These are phyloP conservation scores for Arabidopsis arenosa DNA, from an alignment of 345 rosid genomes.

Conservation along the genomic window DNA sequence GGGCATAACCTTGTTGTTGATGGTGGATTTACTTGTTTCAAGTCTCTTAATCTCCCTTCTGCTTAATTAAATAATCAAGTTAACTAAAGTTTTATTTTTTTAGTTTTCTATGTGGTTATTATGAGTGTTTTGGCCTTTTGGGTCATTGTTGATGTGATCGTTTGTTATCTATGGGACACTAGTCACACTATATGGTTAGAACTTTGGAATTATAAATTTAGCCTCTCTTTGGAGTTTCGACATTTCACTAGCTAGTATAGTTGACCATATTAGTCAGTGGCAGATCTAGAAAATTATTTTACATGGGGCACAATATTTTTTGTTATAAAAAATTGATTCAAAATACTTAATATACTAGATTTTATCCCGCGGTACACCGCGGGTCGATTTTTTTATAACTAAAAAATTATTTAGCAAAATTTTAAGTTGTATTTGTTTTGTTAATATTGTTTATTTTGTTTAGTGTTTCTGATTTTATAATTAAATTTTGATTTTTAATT, in stretches of 20 bases:
- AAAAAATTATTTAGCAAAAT: no score
- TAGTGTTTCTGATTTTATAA: no score
- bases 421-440: no score
- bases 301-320: no score
- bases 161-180: conserved; percentile 7
- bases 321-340: no score
- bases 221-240: neutral
- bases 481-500: no score
- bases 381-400: no score
- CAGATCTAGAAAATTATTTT: no score
- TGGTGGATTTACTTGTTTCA: conserved; percentile 69
- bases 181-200: neutral
- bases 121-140: neutral
- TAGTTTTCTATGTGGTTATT: conserved; percentile 9
- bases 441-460: no score
- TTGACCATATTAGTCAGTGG: no score
- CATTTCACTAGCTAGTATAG: neutral
- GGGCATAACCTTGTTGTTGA: conserved; percentile 54
- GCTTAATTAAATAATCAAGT: conserved; percentile 28
- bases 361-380: no score
- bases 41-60: conserved; percentile 59
- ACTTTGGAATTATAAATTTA: neutral
- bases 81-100: neutral
- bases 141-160: neutral
- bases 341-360: no score